Evolutionary conservation across 352 stramenopile species (phyloP).

Genomic region (Phytopythium vexans): DNA sequence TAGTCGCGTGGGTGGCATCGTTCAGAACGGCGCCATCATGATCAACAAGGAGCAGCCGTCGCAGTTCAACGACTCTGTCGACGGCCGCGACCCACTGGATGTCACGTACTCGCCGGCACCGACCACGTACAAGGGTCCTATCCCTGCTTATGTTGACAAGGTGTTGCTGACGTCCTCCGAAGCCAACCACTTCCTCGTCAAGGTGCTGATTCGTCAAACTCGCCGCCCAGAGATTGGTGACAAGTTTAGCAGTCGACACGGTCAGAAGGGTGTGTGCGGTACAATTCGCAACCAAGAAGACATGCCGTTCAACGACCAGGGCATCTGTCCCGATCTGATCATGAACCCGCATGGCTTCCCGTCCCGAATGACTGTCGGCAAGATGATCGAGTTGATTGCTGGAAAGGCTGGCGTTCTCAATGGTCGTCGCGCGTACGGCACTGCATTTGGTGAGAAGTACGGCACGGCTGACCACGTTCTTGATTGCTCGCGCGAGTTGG

Average conservation of each 20-base stretch:
- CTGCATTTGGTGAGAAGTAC: conserved; percentile 98
- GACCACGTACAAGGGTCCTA: conserved; percentile 95
- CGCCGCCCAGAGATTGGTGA: conserved; percentile 98
- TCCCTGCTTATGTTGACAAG: conserved; percentile 97
- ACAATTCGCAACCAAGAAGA: conserved; percentile 95
- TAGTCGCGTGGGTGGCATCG: conserved; percentile 72
- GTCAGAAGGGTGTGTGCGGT: conserved; percentile 99
- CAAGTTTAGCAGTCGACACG: conserved; percentile 99
- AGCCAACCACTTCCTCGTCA: conserved; percentile 98
- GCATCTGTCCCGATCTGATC: conserved; percentile 98
- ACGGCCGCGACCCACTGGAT: conserved; percentile 68
- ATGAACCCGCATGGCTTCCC: conserved; percentile 99
- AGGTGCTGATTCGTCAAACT: conserved; percentile 95
- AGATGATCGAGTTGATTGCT: conserved; percentile 99
- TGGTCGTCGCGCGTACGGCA: conserved; percentile 97
- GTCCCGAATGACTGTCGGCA: conserved; percentile 99
- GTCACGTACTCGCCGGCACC: conserved; percentile 84
- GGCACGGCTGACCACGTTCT: conserved; percentile 93
- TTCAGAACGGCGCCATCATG: conserved; percentile 95
- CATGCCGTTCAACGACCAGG: conserved; percentile 99
- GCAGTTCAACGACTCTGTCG: conserved; percentile 90
- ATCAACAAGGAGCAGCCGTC: conserved; percentile 98
- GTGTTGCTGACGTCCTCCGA: conserved; percentile 98
- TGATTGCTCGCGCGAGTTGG: conserved; percentile 91
- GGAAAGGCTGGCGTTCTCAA: conserved; percentile 97